phyloP scores from a whole-genome alignment of 2,329 filamentous ascomycete genomes.

The Neofusicoccum parvum region DNA sequence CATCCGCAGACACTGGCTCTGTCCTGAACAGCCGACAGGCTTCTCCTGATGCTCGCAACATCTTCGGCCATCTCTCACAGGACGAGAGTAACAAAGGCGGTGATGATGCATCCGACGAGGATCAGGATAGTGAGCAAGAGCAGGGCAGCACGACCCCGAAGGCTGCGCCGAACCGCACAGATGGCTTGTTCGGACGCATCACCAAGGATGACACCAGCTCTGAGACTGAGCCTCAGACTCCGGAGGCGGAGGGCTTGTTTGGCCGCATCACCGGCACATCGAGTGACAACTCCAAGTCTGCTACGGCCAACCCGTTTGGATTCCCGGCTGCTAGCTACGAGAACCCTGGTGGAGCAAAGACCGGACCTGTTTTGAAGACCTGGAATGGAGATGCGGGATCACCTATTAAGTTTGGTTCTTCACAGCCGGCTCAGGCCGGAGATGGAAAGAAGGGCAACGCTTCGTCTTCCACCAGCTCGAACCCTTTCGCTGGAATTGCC shows the following conservation, averaged over 20 bases:
- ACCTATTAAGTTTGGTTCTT: conserved; percentile 20
- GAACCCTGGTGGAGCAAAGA: conserved; percentile 2
- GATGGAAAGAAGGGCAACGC: not conserved
- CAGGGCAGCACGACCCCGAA: conserved; percentile 13
- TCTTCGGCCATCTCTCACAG: conserved; percentile 16
- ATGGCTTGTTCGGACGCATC: conserved; percentile 17
- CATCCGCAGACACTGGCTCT: conserved; percentile 9
- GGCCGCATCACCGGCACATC: conserved; percentile 14
- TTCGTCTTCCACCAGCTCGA: conserved; percentile 13
- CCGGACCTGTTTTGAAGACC: conserved; percentile 15
- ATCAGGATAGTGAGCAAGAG: not conserved
- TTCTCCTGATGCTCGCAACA: conserved; percentile 16
- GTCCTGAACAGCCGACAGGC: conserved; percentile 18
- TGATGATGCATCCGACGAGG: conserved; percentile 13
- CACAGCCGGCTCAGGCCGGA: conserved; percentile 10
- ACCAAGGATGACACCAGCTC: conserved; percentile 6
- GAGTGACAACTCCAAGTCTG: not conserved
- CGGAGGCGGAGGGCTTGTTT: not conserved
- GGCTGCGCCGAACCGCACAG: not conserved
- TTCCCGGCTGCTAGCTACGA: conserved; percentile 14
- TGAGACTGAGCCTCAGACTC: not conserved
- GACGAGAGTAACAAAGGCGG: conserved; percentile 14
- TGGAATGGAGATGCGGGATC: conserved; percentile 19
- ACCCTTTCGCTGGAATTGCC: conserved; percentile 30
- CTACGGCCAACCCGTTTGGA: conserved; percentile 2